A percentile compares a stretch with the other conserved stretches of the same genome.
Conservation (phyloP, 2,329 filamentous ascomycete species). For the Aureobasidium sp. region DNA sequence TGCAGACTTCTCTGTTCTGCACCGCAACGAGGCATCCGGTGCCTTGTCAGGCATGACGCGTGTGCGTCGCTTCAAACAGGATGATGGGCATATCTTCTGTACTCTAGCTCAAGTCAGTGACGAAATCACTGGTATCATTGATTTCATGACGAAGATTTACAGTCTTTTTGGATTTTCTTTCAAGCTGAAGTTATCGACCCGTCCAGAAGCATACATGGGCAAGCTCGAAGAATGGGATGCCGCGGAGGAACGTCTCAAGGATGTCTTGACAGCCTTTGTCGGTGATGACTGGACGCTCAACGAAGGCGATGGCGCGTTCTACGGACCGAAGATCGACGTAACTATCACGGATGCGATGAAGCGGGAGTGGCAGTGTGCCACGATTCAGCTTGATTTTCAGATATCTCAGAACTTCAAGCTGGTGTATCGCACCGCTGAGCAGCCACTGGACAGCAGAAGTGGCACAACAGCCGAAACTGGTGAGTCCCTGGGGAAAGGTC, state of each 20-base stretch:
- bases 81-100: constrained; percentile 96
- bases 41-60: constrained; percentile 84
- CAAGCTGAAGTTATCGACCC: constrained; percentile 89
- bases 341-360: constrained; percentile 82
- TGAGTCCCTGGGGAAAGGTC: constrained; percentile 33
- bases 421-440: constrained; percentile 56
- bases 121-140: constrained; percentile 77
- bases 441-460: too few relatives aligned
- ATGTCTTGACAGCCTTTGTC: constrained; percentile 70
- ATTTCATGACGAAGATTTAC: constrained; percentile 75
- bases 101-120: constrained; percentile 67
- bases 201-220: constrained; percentile 82
- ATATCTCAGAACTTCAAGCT: constrained; percentile 78
- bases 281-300: constrained; percentile 80
- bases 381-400: constrained; percentile 91
- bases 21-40: constrained; percentile 91
- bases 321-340: constrained; percentile 97
- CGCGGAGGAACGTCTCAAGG: constrained; percentile 73
- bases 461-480: constrained; percentile 20
- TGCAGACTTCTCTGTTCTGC: constrained; percentile 91
- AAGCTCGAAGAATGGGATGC: constrained; percentile 80
- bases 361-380: constrained; percentile 83
- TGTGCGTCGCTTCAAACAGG: constrained; percentile 90
- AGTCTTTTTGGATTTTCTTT: constrained; percentile 82
- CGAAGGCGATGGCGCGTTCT: constrained; percentile 93